phyloP scores from a whole-genome alignment of 2,329 filamentous ascomycete genomes.

The Colletotrichum sp. region DNA sequence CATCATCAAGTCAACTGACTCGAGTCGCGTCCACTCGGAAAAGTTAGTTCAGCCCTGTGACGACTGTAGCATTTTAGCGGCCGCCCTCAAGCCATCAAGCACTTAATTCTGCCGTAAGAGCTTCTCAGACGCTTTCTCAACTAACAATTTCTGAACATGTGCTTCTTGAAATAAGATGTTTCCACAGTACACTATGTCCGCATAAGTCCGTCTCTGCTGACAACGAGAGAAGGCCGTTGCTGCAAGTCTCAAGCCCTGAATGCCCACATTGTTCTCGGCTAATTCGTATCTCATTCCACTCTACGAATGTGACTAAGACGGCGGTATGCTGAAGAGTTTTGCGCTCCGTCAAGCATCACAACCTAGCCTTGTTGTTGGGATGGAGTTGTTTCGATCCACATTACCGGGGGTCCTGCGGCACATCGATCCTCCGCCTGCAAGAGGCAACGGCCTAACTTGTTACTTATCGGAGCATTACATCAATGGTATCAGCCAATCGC shows the following conservation, averaged over 20 bases:
- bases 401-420: background rate
- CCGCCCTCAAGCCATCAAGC: background rate
- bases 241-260: background rate
- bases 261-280: background rate
- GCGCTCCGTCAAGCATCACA: background rate
- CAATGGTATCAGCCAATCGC: background rate
- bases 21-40: background rate
- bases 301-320: background rate
- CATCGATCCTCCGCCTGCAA: background rate
- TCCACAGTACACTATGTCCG: background rate
- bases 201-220: background rate
- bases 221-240: background rate
- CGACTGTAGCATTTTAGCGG: background rate
- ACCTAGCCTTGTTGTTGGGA: background rate
- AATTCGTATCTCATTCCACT: background rate
- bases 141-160: background rate
- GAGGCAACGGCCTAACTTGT: background rate
- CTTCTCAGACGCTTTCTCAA: background rate
- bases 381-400: background rate
- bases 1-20: background rate
- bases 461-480: background rate
- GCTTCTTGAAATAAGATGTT: background rate
- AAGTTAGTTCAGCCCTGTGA: background rate
- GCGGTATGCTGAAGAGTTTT: background rate
- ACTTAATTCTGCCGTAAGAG: background rate